Conservation (phyloP, 2,329 filamentous ascomycete genomes). For the Cladophialophora psammophila region DNA sequence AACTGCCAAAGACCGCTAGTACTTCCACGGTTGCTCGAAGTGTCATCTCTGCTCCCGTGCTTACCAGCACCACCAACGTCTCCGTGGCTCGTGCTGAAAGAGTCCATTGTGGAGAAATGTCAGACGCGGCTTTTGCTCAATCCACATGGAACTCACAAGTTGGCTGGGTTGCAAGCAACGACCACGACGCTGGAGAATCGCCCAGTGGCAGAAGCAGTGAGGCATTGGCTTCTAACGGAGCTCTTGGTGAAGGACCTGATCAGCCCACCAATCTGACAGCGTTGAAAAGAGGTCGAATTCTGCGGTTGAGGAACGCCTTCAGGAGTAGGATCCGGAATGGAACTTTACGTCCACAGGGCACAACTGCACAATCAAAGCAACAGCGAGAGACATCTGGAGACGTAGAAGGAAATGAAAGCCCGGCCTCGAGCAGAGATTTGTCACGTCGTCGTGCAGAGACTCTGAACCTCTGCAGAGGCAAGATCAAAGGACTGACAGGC, state of each 20-base stretch:
- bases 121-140: slow-evolving; percentile 26
- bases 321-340: slow-evolving; percentile 20
- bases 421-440: slow-evolving; percentile 8
- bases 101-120: slow-evolving; percentile 36
- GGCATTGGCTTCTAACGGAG: neutral
- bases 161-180: slow-evolving; percentile 20
- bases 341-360: neutral
- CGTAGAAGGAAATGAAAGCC: neutral
- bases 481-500: slow-evolving; percentile 31
- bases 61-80: slow-evolving; percentile 41
- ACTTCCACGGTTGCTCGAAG: slow-evolving; percentile 38
- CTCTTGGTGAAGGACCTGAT: neutral
- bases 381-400: neutral
- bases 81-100: slow-evolving; percentile 38
- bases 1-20: slow-evolving; percentile 35
- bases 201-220: neutral
- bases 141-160: slow-evolving; percentile 28
- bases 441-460: slow-evolving; percentile 26
- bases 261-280: neutral
- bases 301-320: slow-evolving; percentile 23
- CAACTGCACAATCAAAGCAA: neutral
- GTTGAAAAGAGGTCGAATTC: slow-evolving; percentile 23
- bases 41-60: slow-evolving; percentile 39
- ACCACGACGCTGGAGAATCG: neutral
- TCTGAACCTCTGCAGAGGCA: slow-evolving; percentile 32